A percentile compares a stretch with the other conserved stretches of the same genome.
phyloP scores from a whole-genome alignment of 2,329 filamentous ascomycete species.

The Talaromyces albobiverticillius region DNA sequence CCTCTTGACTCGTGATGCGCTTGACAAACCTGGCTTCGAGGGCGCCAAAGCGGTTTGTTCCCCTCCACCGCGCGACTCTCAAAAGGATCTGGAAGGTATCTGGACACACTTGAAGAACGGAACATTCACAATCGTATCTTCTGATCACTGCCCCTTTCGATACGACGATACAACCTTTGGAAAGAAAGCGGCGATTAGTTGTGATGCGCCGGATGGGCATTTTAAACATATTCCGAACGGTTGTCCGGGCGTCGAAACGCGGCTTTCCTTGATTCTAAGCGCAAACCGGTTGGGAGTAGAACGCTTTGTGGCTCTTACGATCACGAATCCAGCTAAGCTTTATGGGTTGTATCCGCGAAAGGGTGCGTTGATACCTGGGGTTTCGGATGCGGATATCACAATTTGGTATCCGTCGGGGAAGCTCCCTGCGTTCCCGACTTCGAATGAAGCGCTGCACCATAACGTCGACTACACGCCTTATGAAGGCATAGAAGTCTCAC shows the following conservation, averaged over 20 bases:
- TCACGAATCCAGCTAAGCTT: slow-evolving; percentile 43
- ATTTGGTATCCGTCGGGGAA: slow-evolving; percentile 38
- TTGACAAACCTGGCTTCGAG: slow-evolving; percentile 39
- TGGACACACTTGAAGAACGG: slow-evolving; percentile 53
- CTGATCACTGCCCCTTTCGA: slow-evolving; percentile 45
- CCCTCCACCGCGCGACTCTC: slow-evolving; percentile 47
- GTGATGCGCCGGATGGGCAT: slow-evolving; percentile 42
- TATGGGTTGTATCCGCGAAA: slow-evolving; percentile 42
- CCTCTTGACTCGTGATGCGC: slow-evolving; percentile 48
- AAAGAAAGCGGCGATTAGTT: slow-evolving; percentile 50
- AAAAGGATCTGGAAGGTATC: slow-evolving; percentile 49
- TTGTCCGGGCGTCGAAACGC: slow-evolving; percentile 57
- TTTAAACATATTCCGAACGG: slow-evolving; percentile 61
- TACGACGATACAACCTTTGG: slow-evolving; percentile 48
- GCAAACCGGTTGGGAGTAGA: slow-evolving; percentile 30
- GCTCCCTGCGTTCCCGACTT: slow-evolving; percentile 28
- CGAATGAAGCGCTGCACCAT: slow-evolving; percentile 35
- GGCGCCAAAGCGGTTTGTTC: slow-evolving; percentile 57
- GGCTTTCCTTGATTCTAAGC: slow-evolving; percentile 44
- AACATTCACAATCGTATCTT: slow-evolving; percentile 55
- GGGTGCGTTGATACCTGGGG: slow-evolving; percentile 41
- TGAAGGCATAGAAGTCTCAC: slow-evolving; percentile 29
- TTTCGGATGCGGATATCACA: slow-evolving; percentile 42
- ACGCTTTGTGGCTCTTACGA: slow-evolving; percentile 46
- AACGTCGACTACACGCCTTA: slow-evolving; percentile 37